These are phyloP conservation scores for Macadamia tetraphylla DNA, from an alignment of 164 flowering plant genomes.

Conservation along the genomic window DNA sequence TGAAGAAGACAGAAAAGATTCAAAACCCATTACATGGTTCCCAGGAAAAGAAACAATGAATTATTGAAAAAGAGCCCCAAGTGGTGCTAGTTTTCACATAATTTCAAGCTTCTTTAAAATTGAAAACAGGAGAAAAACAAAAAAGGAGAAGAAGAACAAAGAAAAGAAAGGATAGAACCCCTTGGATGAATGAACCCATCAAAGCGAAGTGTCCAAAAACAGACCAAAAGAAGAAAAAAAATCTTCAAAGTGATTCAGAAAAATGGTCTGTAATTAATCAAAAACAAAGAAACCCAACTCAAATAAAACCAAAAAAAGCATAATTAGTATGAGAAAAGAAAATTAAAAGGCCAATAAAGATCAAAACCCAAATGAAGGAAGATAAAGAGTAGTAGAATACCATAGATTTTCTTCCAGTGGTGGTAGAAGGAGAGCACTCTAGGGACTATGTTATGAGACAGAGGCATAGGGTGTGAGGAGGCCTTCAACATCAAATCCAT, in stretches of 20 bases:
- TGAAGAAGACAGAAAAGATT: background rate
- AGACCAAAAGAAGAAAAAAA: background rate
- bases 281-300: background rate
- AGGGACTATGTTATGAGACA: slow-evolving; percentile 92
- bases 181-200: no score
- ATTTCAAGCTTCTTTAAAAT: background rate
- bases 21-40: background rate
- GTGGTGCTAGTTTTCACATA: no score
- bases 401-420: slow-evolving; percentile 98
- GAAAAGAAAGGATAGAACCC: no score
- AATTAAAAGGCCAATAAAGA: background rate
- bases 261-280: background rate
- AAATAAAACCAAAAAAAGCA: background rate
- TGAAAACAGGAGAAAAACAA: background rate
- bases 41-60: no score
- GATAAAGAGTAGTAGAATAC: slow-evolving; percentile 30
- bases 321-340: background rate
- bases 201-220: no score
- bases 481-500: slow-evolving; percentile 68
- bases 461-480: slow-evolving; percentile 77
- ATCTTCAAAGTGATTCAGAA: background rate
- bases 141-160: background rate
- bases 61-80: no score
- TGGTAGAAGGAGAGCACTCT: slow-evolving; percentile 93
- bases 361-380: slow-evolving; percentile 1